Evolutionary conservation across 164 flowering plant genomes (phyloP).

Genomic region (Magnolia changhungtana): DNA sequence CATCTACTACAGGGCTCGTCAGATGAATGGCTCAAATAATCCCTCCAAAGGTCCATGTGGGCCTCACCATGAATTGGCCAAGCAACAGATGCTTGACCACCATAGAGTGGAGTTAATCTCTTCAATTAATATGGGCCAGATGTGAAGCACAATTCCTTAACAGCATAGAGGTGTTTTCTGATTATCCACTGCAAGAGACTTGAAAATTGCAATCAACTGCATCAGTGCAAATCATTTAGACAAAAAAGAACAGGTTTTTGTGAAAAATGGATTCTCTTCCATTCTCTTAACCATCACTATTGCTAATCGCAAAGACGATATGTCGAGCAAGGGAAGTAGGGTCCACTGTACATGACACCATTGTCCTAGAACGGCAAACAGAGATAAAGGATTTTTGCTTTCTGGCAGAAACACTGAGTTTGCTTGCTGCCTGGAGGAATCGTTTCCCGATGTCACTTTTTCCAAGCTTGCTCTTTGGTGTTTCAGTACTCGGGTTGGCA

Average conservation of each 20-base stretch:
- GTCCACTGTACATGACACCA: neutral
- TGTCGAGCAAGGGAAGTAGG: constrained; percentile 16
- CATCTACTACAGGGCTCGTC: too few species aligned
- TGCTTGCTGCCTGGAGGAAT: constrained; percentile 37
- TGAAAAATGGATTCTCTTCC: neutral
- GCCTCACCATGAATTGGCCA: too few species aligned
- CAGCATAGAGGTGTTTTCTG: neutral
- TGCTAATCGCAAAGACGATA: constrained; percentile 40
- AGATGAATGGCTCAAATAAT: too few species aligned
- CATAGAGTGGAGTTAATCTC: too few species aligned
- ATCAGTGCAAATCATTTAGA: neutral
- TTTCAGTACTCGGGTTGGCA: constrained; percentile 4
- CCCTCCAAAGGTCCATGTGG: too few species aligned
- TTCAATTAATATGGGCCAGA: too few species aligned
- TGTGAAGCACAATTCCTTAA: neutral
- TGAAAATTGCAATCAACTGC: neutral
- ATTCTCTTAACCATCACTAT: constrained; percentile 28
- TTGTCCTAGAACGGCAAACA: constrained; percentile 16
- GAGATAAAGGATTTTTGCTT: constrained; percentile 21
- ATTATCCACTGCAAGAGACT: neutral
- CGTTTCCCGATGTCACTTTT: constrained; percentile 44
- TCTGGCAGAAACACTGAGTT: constrained; percentile 27
- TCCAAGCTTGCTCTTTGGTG: constrained; percentile 13
- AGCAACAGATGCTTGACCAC: too few species aligned
- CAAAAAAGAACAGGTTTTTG: neutral